These are phyloP conservation scores for Drosera spatulata DNA, from an alignment of 179 eudicot species.

Conservation along the genomic window DNA sequence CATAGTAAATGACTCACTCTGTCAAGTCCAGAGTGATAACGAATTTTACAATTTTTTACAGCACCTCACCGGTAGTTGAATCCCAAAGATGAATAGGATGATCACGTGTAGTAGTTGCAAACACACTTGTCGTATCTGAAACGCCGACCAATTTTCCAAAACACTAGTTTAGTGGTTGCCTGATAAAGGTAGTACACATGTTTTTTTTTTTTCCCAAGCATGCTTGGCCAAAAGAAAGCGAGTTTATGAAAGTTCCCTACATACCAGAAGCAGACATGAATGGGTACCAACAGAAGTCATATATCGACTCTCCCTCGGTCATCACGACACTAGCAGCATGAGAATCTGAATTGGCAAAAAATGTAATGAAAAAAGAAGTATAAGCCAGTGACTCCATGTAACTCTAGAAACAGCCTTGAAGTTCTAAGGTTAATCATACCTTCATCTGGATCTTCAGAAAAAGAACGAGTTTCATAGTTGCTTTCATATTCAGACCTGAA, in stretches of 20 bases:
- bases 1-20: constrained; percentile 5
- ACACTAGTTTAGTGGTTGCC: neutral
- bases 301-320: constrained; percentile 81
- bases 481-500: constrained; percentile 53
- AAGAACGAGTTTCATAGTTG: constrained; percentile 13
- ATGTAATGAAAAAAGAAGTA: constrained; percentile 4
- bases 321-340: constrained; percentile 51
- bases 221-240: no score
- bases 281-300: constrained; percentile 98
- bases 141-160: neutral
- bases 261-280: constrained; percentile 90
- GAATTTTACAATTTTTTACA: constrained; percentile 11
- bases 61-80: constrained; percentile 93
- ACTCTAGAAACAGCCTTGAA: neutral
- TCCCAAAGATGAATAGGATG: constrained; percentile 99
- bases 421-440: constrained; percentile 25
- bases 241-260: neutral
- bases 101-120: constrained; percentile 90
- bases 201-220: constrained; percentile 17
- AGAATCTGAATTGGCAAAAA: constrained; percentile 49
- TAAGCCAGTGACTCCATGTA: neutral
- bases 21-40: constrained; percentile 10
- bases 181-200: no score
- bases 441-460: constrained; percentile 25
- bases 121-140: constrained; percentile 77